phyloP scores from a whole-genome alignment of 31 red algal genomes.

The Porphyra umbilicalis region DNA sequence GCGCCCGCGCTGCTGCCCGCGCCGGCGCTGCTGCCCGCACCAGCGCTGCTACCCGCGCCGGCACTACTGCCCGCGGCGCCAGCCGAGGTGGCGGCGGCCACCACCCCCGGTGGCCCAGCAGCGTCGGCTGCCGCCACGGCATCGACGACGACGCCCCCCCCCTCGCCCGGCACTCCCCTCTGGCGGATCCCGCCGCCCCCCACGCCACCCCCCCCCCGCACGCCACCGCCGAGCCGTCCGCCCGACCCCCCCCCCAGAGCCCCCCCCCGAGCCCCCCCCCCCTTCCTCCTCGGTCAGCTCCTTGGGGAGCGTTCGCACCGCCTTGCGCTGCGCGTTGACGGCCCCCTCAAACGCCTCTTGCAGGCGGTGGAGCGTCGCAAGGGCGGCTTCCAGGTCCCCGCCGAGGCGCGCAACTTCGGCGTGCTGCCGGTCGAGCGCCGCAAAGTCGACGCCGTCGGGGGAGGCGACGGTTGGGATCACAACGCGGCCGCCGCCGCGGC shows the following conservation, averaged over 20 bases:
- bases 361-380: conserved; percentile 43
- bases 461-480: neutral
- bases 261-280: neutral
- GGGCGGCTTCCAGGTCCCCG: conserved; percentile 13
- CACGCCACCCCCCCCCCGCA: neutral
- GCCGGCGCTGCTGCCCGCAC: neutral
- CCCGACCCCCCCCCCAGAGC: neutral
- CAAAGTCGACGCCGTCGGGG: neutral
- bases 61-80: neutral
- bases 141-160: neutral
- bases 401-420: conserved; percentile 23
- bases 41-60: too few relatives aligned
- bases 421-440: conserved; percentile 11
- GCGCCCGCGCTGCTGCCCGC: too few relatives aligned
- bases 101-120: neutral
- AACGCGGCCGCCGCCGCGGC: neutral
- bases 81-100: neutral
- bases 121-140: neutral
- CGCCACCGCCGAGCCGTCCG: neutral
- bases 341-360: conserved; percentile 67
- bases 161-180: neutral
- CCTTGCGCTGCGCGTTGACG: conserved; percentile 51
- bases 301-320: conserved; percentile 14
- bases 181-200: neutral
- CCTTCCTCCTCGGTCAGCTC: neutral